phyloP scores from a whole-genome alignment of 1,284 basidiomycete species.

The Mrakiaceae sp. region DNA sequence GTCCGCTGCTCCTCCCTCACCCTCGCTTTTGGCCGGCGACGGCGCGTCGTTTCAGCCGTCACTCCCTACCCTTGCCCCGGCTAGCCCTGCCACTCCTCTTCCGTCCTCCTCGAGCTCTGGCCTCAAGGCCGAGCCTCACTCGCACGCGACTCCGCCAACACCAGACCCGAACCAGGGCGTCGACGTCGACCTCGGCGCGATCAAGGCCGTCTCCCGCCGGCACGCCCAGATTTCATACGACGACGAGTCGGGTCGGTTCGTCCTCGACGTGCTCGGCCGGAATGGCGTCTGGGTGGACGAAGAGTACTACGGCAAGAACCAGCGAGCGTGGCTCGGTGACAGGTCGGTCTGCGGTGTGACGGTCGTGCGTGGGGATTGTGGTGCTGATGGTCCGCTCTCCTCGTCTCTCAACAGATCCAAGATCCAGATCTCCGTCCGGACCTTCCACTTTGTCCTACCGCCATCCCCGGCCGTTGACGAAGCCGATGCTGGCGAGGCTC shows the following conservation, averaged over 20 bases:
- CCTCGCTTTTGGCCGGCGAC: background rate
- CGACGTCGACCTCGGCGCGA: constrained; percentile 90
- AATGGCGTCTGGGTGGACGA: constrained; percentile 99
- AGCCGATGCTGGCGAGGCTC: too few species aligned
- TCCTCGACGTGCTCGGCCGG: constrained; percentile 79
- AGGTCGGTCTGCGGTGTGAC: constrained; percentile 45
- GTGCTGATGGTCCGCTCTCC: background rate
- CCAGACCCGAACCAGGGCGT: constrained; percentile 43
- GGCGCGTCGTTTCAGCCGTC: constrained; percentile 6
- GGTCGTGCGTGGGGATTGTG: too few species aligned
- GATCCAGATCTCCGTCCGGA: constrained; percentile 95
- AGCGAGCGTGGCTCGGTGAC: constrained; percentile 66
- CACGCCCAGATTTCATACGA: constrained; percentile 87
- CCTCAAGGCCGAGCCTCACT: constrained; percentile 27
- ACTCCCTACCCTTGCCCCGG: constrained; percentile 15
- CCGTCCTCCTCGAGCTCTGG: constrained; percentile 28
- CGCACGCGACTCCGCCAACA: constrained; percentile 24
- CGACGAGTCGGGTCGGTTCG: constrained; percentile 76
- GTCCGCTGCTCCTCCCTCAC: background rate
- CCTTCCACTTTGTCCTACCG: constrained; percentile 91
- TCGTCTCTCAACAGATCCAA: constrained; percentile 55
- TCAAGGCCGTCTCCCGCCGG: constrained; percentile 91
- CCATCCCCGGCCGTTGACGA: constrained; percentile 25
- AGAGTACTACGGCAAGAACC: constrained; percentile 80
- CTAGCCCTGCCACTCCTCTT: constrained; percentile 32